Conservation (phyloP, 495 filamentous ascomycete species). For the Aspergillus kassunensis region DNA sequence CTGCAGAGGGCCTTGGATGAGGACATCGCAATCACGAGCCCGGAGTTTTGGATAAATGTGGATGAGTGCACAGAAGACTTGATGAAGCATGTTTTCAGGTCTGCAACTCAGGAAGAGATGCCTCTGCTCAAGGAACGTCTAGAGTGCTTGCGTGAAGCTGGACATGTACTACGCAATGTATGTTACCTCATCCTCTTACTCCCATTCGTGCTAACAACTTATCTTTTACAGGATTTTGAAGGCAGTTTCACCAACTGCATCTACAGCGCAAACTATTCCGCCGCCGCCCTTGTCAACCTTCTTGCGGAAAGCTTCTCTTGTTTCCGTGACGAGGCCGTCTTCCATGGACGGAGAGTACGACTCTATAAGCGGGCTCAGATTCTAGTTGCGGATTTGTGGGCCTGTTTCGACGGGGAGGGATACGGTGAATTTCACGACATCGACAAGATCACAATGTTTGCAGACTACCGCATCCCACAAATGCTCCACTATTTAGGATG, state of each 20-base stretch:
- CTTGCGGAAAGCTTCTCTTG: conserved; percentile 76
- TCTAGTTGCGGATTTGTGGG: conserved; percentile 91
- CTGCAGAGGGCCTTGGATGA: conserved; percentile 87
- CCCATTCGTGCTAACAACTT: neutral
- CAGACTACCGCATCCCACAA: conserved; percentile 94
- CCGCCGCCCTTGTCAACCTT: conserved; percentile 77
- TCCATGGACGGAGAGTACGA: conserved; percentile 69
- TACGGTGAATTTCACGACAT: conserved; percentile 90
- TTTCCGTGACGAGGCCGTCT: conserved; percentile 75
- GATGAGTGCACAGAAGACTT: conserved; percentile 70
- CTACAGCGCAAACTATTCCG: conserved; percentile 69
- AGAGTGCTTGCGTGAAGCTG: conserved; percentile 78
- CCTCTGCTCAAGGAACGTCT: conserved; percentile 78
- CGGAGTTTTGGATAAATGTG: conserved; percentile 81
- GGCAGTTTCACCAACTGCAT: conserved; percentile 73
- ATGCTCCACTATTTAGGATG: conserved; percentile 83
- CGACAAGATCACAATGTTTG: conserved; percentile 95
- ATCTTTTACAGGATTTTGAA: conserved; percentile 65
- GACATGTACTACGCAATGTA: conserved; percentile 79
- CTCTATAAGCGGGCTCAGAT: conserved; percentile 95
- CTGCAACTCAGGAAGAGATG: conserved; percentile 79
- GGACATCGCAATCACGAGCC: conserved; percentile 83
- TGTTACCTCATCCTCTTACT: conserved; percentile 15
- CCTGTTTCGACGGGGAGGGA: conserved; percentile 76
- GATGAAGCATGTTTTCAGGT: conserved; percentile 77